Evolutionary conservation across 2,329 filamentous ascomycete species (phyloP).

Genomic region (Fusarium sp.): DNA sequence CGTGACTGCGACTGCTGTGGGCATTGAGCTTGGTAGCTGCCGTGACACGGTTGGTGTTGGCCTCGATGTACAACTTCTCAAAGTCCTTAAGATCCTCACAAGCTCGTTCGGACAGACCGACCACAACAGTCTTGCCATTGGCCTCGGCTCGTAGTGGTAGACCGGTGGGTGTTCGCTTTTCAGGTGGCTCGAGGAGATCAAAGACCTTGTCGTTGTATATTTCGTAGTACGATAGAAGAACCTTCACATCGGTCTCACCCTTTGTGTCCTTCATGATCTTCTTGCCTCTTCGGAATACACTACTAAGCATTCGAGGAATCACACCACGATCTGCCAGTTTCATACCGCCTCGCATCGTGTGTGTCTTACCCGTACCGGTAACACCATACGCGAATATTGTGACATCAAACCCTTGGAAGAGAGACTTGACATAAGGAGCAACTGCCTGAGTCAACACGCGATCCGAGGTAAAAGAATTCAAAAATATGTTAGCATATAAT

Average conservation of each 20-base stretch:
- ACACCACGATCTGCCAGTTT: slow-evolving; percentile 87
- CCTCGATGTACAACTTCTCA: slow-evolving; percentile 88
- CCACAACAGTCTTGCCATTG: slow-evolving; percentile 86
- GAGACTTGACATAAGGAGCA: slow-evolving; percentile 87
- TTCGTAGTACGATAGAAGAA: slow-evolving; percentile 91
- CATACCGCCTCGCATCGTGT: slow-evolving; percentile 94
- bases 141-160: slow-evolving; percentile 87
- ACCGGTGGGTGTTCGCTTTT: slow-evolving; percentile 85
- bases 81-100: slow-evolving; percentile 92
- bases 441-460: slow-evolving; percentile 66
- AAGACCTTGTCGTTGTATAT: slow-evolving; percentile 98
- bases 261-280: slow-evolving; percentile 85
- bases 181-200: slow-evolving; percentile 87
- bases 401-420: slow-evolving; percentile 89
- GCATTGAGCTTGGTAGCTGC: slow-evolving; percentile 93
- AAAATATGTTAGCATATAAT: slow-evolving; percentile 16
- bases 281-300: slow-evolving; percentile 85
- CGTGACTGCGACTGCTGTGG: slow-evolving; percentile 89
- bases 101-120: slow-evolving; percentile 84
- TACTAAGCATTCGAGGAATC: slow-evolving; percentile 86
- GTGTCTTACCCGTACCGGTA: slow-evolving; percentile 93
- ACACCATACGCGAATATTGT: slow-evolving; percentile 95
- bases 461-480: slow-evolving; percentile 5
- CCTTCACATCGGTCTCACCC: slow-evolving; percentile 76
- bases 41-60: slow-evolving; percentile 90